Evolutionary conservation across 495 filamentous ascomycete species (phyloP).

Genomic region (Hypoxylon rickii): DNA sequence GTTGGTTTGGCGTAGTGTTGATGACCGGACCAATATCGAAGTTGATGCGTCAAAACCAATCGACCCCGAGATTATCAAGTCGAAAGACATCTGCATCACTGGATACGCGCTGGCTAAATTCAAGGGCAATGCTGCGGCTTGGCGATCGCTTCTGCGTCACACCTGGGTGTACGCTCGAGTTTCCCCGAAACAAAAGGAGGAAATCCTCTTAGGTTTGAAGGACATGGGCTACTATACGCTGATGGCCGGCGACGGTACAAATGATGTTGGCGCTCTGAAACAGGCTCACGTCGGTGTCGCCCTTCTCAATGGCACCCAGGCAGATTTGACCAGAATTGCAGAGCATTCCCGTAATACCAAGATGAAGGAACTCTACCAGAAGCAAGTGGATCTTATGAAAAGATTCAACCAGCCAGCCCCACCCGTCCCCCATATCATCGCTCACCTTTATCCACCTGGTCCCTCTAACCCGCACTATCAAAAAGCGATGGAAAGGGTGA

Average conservation of each 20-base stretch:
- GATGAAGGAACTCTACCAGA: conserved; percentile 99
- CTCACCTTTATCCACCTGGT: conserved; percentile 92
- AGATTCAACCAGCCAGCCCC: conserved; percentile 90
- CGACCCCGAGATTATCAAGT: conserved; percentile 77
- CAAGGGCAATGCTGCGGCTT: conserved; percentile 71
- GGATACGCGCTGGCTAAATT: conserved; percentile 92
- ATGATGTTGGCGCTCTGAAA: conserved; percentile 97
- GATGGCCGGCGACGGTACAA: conserved; percentile 99
- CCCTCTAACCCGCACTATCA: conserved; percentile 93
- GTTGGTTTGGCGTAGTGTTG: conserved; percentile 92
- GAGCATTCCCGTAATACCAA: conserved; percentile 92
- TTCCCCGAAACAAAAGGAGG: conserved; percentile 98
- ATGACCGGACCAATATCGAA: conserved; percentile 85
- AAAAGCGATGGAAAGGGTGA: conserved; percentile 86
- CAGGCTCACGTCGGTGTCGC: conserved; percentile 98
- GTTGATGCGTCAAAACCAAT: conserved; percentile 84
- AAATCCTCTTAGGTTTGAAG: conserved; percentile 93
- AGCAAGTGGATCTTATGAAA: conserved; percentile 86
- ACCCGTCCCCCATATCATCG: conserved; percentile 86
- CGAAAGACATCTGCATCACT: conserved; percentile 94
- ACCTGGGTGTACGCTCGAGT: conserved; percentile 99
- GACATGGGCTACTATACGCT: conserved; percentile 96
- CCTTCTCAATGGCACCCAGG: conserved; percentile 89
- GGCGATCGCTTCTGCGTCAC: conserved; percentile 77
- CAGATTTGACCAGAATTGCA: conserved; percentile 86